Evolutionary conservation across 2,329 filamentous ascomycete genomes (phyloP).

Genomic region (Claviceps monticola): DNA sequence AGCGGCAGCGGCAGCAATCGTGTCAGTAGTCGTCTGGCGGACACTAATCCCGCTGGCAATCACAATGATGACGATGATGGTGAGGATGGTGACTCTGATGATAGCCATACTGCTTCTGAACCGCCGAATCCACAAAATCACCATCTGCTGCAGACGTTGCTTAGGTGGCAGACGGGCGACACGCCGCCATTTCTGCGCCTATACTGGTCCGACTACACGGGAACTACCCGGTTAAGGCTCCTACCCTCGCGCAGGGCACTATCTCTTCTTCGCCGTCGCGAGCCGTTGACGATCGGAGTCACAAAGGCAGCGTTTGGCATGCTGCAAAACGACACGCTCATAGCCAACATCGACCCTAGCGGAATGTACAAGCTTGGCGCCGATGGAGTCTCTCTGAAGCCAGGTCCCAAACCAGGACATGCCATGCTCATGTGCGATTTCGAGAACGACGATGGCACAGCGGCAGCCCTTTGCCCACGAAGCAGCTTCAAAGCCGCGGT

Average conservation of each 20-base stretch:
- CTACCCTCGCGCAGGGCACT: conserved; percentile 48
- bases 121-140: not conserved
- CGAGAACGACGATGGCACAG: conserved; percentile 37
- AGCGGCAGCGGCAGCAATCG: not conserved
- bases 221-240: conserved; percentile 50
- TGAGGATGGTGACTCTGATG: no score
- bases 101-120: no score
- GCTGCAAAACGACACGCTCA: conserved; percentile 50
- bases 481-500: conserved; percentile 43
- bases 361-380: conserved; percentile 56
- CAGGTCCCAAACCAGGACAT: conserved; percentile 44
- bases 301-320: conserved; percentile 51
- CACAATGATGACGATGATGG: not conserved
- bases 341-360: conserved; percentile 38
- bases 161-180: not conserved
- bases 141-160: not conserved
- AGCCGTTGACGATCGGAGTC: conserved; percentile 41
- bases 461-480: conserved; percentile 48
- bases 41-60: not conserved
- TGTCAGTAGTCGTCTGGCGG: not conserved
- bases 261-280: conserved; percentile 29
- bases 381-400: conserved; percentile 47
- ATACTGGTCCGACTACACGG: conserved; percentile 70
- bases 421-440: conserved; percentile 57
- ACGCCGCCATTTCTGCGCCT: conserved; percentile 45